Conservation (phyloP, 495 filamentous ascomycete species). For the Podospora didyma region DNA sequence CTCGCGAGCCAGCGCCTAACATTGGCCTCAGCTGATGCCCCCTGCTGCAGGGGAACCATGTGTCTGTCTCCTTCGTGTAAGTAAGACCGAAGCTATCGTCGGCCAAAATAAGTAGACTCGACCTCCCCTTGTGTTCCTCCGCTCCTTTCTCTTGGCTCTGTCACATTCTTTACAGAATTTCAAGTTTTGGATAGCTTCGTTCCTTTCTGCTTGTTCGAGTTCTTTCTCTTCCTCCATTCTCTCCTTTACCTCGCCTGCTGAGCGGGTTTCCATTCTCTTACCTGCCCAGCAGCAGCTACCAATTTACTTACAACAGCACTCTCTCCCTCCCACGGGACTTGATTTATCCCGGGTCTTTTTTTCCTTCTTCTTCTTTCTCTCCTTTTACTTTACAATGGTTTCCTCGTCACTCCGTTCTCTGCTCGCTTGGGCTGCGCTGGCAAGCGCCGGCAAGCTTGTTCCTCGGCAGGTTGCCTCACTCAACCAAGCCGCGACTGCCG, state of each 20-base stretch:
- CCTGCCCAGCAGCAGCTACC: neutral
- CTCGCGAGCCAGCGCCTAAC: conserved; percentile 3
- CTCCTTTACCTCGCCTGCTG: conserved; percentile 26
- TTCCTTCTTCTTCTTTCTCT: neutral
- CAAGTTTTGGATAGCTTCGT: too few species aligned
- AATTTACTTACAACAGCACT: neutral
- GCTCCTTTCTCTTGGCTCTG: neutral
- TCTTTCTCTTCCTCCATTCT: conserved; percentile 18
- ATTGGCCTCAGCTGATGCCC: neutral
- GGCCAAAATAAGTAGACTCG: neutral
- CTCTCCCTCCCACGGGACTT: neutral
- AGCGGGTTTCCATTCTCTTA: conserved; percentile 30
- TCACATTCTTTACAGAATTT: neutral
- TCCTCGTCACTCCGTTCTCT: conserved; percentile 22
- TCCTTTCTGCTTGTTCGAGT: conserved; percentile 11
- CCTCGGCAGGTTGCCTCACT: conserved; percentile 37
- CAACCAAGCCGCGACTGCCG: conserved; percentile 43
- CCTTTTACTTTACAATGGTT: conserved; percentile 17
- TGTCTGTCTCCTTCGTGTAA: neutral
- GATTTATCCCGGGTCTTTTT: too few species aligned
- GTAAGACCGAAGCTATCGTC: neutral
- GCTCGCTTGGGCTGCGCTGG: conserved; percentile 23
- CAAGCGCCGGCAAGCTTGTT: conserved; percentile 17
- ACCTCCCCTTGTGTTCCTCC: neutral
- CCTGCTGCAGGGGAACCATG: neutral